Base-by-base conservation (phyloP, 208 protist species). In the Leishmania gerbilli region DNA sequence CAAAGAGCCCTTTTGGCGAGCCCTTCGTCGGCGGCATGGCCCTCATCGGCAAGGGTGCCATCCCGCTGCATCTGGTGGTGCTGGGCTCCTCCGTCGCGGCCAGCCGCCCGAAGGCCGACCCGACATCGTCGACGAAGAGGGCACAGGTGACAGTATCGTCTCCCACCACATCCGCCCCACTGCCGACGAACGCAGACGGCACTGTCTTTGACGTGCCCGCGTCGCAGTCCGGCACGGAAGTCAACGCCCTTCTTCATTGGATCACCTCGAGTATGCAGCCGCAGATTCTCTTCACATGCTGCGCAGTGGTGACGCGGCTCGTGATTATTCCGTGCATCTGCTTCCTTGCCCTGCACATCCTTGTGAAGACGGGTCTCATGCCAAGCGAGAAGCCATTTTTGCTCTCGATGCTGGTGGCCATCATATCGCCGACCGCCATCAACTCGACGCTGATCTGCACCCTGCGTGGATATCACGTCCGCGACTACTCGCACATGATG, bases 401-500 rank as follows among this genome's bases (percentile, higher is more conserved):
- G 27, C 74, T 95, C 9, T 82, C 88, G 31, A 92, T 94, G 76
- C 81, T 95, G 42, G 79, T 95, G 13, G 87, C 87, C 24, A 82
- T 88, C 75, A 89, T 85, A 75, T 93, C 92, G 17, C 92, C 92
- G 27, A 84, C 92, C 3, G 89, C 90, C 2, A 88, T 94, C 9
- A 94, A 95, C 80, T 85, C 89, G 42, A 93, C 89, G 9, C 86
- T 93, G 40, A 87, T 95, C 68, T 94, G 89, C 85, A 84, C 88
- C 45, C 88, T 92, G 81, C 84, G 93, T 79, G 79, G 75, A 64
- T 95, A 93, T 71, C 88, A 92, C 75, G 80, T 86, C 15, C 74
- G 85, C 27, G 84, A 90, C 71, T 94, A 90, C 84, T 68, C 89
- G 9, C 87, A 86, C 56, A 87, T 95, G 82, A 88, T 96, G 27